Evolutionary conservation across 2,329 filamentous ascomycete species (phyloP), one percentile per base, ranked within the genome.

Genomic region (Chalaropsis thielavioides): DNA sequence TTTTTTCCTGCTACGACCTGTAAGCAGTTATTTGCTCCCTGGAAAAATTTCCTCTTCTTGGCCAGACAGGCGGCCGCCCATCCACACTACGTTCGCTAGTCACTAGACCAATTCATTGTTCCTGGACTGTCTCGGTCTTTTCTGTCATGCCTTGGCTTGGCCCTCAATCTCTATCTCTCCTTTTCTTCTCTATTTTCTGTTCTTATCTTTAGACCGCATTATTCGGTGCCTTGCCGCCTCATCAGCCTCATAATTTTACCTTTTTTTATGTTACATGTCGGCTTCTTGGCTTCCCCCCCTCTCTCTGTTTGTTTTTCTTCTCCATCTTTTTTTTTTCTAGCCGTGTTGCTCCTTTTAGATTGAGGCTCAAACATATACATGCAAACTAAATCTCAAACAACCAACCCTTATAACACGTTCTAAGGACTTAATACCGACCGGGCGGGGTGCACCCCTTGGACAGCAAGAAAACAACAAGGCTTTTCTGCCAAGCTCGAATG

Each of bases 321-420:
- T 41, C 35, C 35, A 38, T 24, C 11, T 31, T 31, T 24, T 22
- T 31, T 24, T 22, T 41, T 40, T 61, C 19, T 40, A 43, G 35
- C 3, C 19, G 13, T 41, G 35, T 35, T 43, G 35, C 58, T 43
- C 43, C 58, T 61, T 61, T 61, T 61, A 40, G 38, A 41, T 22
- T 61, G 35, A 61, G 58, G 51, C 51, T 58, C 51, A 31, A 61
- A 61, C 58, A 43, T 40, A 43, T 41, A 61, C 58, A 54, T 24
- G 7, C 19, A 61, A 61, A 61, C 51, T 58, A 58, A 19, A n/a
- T 31, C 51, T n/a, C 27, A 58, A 58, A 58, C 51, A n/a, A 13
- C 8, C 51, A n/a, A 13, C 8, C 51, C 51, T 58, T 58, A 58
- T 24, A 24, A 58, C 51, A 35, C 24, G 17, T 31, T 17, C 27